Evolutionary conservation across 2,329 filamentous ascomycete genomes (phyloP).

Genomic region (Ascochyta pisi): DNA sequence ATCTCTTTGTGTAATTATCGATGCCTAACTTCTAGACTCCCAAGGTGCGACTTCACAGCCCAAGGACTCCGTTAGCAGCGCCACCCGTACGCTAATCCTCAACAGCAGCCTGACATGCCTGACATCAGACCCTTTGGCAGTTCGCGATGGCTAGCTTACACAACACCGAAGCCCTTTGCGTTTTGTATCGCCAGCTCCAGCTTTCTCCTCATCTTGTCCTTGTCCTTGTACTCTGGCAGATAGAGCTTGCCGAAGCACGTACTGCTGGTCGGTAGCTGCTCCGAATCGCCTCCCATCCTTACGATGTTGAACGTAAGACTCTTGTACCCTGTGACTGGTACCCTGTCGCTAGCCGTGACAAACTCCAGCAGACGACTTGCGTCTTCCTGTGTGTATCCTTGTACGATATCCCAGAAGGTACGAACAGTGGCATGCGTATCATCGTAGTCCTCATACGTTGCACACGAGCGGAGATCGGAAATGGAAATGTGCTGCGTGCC

Average conservation of each 20-base stretch:
- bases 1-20: conserved; percentile 12
- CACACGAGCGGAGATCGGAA: conserved; percentile 70
- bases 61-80: conserved; percentile 7
- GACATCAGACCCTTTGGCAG: conserved; percentile 3
- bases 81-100: conserved; percentile 6
- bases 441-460: conserved; percentile 81
- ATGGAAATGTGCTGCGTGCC: conserved; percentile 84
- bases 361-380: conserved; percentile 85
- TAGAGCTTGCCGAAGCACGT: conserved; percentile 93
- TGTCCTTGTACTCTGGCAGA: conserved; percentile 79
- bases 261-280: conserved; percentile 78
- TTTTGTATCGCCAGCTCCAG: conserved; percentile 88
- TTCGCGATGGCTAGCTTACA: conserved; percentile 21
- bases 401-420: conserved; percentile 86
- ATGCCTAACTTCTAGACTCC: not conserved
- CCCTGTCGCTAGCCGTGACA: conserved; percentile 88
- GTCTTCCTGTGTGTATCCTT: conserved; percentile 70
- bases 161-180: conserved; percentile 79
- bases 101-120: not conserved
- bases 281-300: conserved; percentile 69
- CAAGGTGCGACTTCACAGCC: conserved; percentile 1
- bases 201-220: conserved; percentile 74
- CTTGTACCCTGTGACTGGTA: conserved; percentile 84
- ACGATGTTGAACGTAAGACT: conserved; percentile 86
- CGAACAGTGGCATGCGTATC: conserved; percentile 71